Evolutionary conservation across 2,329 filamentous ascomycete species (phyloP).

Genomic region (Keithomyces neogunnii): DNA sequence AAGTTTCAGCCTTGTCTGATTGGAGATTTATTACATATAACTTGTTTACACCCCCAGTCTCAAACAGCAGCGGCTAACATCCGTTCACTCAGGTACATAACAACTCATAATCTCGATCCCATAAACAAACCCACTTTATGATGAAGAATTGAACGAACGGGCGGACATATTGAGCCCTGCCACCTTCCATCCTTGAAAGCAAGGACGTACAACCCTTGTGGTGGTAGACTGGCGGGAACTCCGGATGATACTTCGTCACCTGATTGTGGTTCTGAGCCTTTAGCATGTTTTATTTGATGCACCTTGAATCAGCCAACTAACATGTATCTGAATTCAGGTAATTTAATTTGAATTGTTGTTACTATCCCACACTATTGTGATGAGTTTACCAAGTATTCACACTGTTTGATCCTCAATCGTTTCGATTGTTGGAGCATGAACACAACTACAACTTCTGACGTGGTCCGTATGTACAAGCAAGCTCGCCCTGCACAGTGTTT

Average conservation of each 20-base stretch:
- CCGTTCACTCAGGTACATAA: conserved; percentile 33
- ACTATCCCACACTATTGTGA: conserved; percentile 25
- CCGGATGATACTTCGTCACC: conserved; percentile 61
- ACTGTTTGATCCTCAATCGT: conserved; percentile 44
- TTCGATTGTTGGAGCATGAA: conserved; percentile 41
- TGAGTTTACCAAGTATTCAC: conserved; percentile 48
- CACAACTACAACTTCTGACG: conserved; percentile 46
- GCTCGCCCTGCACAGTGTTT: background rate
- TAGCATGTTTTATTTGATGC: conserved; percentile 16
- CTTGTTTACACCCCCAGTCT: conserved; percentile 1
- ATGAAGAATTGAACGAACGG: conserved; percentile 63
- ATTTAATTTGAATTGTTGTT: conserved; percentile 15
- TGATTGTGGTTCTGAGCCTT: conserved; percentile 38
- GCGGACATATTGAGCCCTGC: conserved; percentile 55
- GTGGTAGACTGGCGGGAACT: conserved; percentile 40
- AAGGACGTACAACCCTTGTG: conserved; percentile 55
- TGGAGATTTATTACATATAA: conserved; percentile 21
- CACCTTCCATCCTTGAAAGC: conserved; percentile 40
- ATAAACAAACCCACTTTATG: conserved; percentile 31
- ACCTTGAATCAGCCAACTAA: conserved; percentile 20
- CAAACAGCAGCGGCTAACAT: conserved; percentile 26
- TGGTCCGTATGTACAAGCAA: conserved; percentile 28
- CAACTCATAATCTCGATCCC: background rate
- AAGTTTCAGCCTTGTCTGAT: conserved; percentile 65
- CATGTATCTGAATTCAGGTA: conserved; percentile 15